Conservation (phyloP, 148 eudicot species). For the Nyssa sinensis region DNA sequence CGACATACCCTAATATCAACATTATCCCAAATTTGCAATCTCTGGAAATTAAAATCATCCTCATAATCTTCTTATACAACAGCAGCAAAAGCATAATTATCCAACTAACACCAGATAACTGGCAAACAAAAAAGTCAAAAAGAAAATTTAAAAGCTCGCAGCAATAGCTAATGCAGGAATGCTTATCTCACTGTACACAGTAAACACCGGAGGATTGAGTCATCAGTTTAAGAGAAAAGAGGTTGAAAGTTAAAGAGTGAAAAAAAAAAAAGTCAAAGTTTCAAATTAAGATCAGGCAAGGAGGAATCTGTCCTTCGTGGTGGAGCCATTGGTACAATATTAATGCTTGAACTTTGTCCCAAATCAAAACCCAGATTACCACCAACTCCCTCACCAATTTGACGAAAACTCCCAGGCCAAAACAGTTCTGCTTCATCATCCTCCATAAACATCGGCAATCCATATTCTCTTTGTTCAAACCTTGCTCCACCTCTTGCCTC, state of each 20-base stretch:
- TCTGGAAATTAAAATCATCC: background rate
- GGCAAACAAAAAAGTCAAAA: background rate
- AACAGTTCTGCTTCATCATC: conserved; percentile 35
- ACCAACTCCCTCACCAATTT: conserved; percentile 15
- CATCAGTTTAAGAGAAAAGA: conserved; percentile 9
- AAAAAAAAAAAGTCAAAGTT: conserved; percentile 22
- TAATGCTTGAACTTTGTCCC: conserved; percentile 19
- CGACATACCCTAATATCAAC: background rate
- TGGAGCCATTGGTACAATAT: conserved; percentile 30
- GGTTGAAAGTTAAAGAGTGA: background rate
- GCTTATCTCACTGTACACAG: conserved; percentile 27
- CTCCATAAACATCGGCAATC: conserved; percentile 33
- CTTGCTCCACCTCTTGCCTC: conserved; percentile 38
- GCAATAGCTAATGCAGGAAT: background rate
- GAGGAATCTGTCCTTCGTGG: conserved; percentile 25
- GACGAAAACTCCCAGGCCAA: conserved; percentile 56
- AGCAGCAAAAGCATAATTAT: conserved; percentile 1
- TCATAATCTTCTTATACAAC: background rate
- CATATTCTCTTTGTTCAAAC: conserved; percentile 30
- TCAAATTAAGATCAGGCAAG: conserved; percentile 48
- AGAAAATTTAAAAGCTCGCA: background rate
- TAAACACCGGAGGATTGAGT: background rate
- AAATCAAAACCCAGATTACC: conserved; percentile 7
- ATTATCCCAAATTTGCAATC: background rate
- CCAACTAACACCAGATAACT: background rate